A percentile compares a stretch with the other conserved stretches of the same genome.
phyloP scores from a whole-genome alignment of 441 rosid genomes.

The Pelargonium australe region DNA sequence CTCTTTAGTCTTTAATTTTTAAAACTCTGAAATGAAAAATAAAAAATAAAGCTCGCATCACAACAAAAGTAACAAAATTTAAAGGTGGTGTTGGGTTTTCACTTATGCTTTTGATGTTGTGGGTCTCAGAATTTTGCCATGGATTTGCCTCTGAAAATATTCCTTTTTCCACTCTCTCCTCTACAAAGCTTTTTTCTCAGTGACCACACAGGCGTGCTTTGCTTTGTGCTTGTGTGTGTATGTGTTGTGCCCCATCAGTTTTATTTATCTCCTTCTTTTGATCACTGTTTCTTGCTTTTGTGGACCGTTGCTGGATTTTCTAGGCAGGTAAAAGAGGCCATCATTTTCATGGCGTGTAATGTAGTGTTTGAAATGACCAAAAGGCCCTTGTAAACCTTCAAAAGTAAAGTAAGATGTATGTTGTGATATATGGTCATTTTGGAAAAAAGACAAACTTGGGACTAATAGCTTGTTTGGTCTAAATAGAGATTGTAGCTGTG shows the following conservation, averaged over 20 bases:
- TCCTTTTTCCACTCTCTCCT: slow-evolving; percentile 11
- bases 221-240: background rate
- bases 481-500: background rate
- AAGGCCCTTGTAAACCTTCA: slow-evolving; percentile 13
- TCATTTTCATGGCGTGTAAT: slow-evolving; percentile 13
- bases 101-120: background rate
- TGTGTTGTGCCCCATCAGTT: slow-evolving; percentile 21
- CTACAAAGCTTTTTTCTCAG: slow-evolving; percentile 15
- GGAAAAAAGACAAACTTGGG: background rate
- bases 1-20: slow-evolving; percentile 22
- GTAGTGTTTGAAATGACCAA: slow-evolving; percentile 13
- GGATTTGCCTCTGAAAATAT: slow-evolving; percentile 27
- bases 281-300: slow-evolving; percentile 22
- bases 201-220: slow-evolving; percentile 31
- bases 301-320: slow-evolving; percentile 28
- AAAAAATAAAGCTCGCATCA: slow-evolving; percentile 10
- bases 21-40: slow-evolving; percentile 14
- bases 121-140: slow-evolving; percentile 10
- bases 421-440: slow-evolving; percentile 13
- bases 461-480: too few relatives aligned
- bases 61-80: slow-evolving; percentile 19
- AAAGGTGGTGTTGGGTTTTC: slow-evolving; percentile 5
- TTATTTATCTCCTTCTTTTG: slow-evolving; percentile 15
- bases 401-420: background rate
- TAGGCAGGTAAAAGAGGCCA: slow-evolving; percentile 13